Conservation (phyloP, 2,329 filamentous ascomycete species). For the Didymella lethalis region DNA sequence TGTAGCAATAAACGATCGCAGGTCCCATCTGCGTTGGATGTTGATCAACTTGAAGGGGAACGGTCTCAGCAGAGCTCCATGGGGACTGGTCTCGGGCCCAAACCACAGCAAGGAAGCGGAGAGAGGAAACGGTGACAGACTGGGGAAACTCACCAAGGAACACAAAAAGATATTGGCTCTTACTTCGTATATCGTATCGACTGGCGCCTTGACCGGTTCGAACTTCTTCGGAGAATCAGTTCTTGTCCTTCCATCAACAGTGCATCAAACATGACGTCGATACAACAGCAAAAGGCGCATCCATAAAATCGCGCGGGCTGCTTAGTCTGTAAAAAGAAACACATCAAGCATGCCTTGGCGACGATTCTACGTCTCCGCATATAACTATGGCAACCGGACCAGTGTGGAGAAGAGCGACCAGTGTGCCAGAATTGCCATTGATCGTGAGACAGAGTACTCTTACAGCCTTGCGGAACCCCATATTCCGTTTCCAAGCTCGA, state of each 20-base stretch:
- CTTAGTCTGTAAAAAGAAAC: neutral
- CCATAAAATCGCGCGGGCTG: neutral
- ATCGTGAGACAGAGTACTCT: neutral
- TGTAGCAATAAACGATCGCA: slow-evolving; percentile 32
- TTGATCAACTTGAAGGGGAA: slow-evolving; percentile 33
- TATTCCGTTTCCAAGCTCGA: neutral
- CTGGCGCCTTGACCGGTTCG: neutral
- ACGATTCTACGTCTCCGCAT: neutral
- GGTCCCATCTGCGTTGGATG: slow-evolving; percentile 35
- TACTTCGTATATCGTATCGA: neutral
- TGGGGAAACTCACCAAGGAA: neutral
- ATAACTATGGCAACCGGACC: neutral
- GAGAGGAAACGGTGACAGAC: neutral
- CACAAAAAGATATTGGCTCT: neutral
- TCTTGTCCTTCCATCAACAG: neutral
- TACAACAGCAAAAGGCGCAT: neutral
- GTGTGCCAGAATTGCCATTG: neutral
- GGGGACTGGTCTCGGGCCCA: slow-evolving; percentile 21
- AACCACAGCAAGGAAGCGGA: neutral
- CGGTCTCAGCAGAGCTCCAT: slow-evolving; percentile 18
- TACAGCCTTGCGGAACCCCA: neutral
- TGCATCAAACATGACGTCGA: neutral
- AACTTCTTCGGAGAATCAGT: neutral
- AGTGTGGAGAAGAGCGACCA: slow-evolving; percentile 1
- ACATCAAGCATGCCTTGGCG: neutral